phyloP scores from a whole-genome alignment of 495 filamentous ascomycete species.

The Penicillium samsonianum region DNA sequence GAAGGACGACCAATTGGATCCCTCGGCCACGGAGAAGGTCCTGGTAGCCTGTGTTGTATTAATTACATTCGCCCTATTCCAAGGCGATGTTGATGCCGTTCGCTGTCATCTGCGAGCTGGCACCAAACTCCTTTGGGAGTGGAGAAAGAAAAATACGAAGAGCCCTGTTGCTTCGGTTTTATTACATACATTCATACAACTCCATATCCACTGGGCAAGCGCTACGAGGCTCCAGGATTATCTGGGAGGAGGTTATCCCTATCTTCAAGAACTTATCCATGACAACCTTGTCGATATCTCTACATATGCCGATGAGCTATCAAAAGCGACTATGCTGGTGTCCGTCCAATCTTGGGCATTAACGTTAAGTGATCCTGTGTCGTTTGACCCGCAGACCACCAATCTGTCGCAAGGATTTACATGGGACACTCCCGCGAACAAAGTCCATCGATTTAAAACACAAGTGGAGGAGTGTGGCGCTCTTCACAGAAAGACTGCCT shows the following conservation, averaged over 20 bases:
- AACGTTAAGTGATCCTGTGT: background rate
- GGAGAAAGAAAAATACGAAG: constrained; percentile 13
- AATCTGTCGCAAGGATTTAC: background rate
- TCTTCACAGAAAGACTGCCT: background rate
- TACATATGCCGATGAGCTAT: background rate
- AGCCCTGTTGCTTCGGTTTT: constrained; percentile 3
- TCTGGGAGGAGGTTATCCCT: background rate
- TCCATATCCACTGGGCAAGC: constrained; percentile 12
- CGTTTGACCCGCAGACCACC: background rate
- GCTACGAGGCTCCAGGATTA: background rate
- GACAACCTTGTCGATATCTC: constrained; percentile 1
- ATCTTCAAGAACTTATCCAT: background rate
- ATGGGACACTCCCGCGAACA: background rate
- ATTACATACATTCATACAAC: constrained; percentile 13
- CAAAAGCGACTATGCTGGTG: background rate
- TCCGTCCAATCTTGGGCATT: constrained; percentile 3
- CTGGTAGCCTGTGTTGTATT: constrained; percentile 50
- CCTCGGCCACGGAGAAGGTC: constrained; percentile 8
- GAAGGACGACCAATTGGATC: background rate
- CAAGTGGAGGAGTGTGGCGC: background rate
- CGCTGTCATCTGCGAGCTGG: constrained; percentile 18
- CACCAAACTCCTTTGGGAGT: constrained; percentile 7
- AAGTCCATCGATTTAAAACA: background rate
- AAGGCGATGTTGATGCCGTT: constrained; percentile 43
- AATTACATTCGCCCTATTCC: constrained; percentile 49